phyloP scores from a whole-genome alignment of 1,139 yeast species.

The Geotrichum citri-aurantii region DNA sequence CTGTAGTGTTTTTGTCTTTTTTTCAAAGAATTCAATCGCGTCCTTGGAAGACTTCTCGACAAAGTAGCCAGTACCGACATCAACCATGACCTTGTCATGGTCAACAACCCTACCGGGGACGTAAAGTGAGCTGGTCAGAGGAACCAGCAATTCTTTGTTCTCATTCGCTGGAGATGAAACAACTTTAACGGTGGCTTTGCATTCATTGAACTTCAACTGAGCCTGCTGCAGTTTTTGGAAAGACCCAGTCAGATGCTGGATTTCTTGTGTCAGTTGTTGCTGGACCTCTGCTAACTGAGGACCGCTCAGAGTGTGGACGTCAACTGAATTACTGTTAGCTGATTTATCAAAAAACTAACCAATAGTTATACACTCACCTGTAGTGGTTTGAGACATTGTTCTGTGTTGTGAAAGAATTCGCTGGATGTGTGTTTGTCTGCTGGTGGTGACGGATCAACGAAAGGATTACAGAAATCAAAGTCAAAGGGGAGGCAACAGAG shows the following conservation, averaged over 20 bases:
- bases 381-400: slow-evolving; percentile 16
- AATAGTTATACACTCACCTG: background rate
- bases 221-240: slow-evolving; percentile 82
- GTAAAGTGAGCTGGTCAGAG: slow-evolving; percentile 81
- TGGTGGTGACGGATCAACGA: background rate
- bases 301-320: slow-evolving; percentile 64
- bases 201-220: slow-evolving; percentile 73
- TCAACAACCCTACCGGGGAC: slow-evolving; percentile 67
- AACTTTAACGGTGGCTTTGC: slow-evolving; percentile 61
- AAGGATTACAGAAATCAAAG: background rate
- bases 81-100: slow-evolving; percentile 59
- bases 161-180: slow-evolving; percentile 46
- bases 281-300: slow-evolving; percentile 83
- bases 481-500: background rate
- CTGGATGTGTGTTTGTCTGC: background rate
- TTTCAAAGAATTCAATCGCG: slow-evolving; percentile 66
- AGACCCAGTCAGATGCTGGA: slow-evolving; percentile 79
- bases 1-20: slow-evolving; percentile 65
- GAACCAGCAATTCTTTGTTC: slow-evolving; percentile 60
- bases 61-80: slow-evolving; percentile 93
- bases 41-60: slow-evolving; percentile 71
- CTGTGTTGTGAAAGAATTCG: background rate
- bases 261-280: slow-evolving; percentile 76
- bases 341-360: background rate
- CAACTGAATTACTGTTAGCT: slow-evolving; percentile 32